Base-by-base conservation (phyloP, 73 alveolate genomes). In the Paramecium primaurelia region DNA sequence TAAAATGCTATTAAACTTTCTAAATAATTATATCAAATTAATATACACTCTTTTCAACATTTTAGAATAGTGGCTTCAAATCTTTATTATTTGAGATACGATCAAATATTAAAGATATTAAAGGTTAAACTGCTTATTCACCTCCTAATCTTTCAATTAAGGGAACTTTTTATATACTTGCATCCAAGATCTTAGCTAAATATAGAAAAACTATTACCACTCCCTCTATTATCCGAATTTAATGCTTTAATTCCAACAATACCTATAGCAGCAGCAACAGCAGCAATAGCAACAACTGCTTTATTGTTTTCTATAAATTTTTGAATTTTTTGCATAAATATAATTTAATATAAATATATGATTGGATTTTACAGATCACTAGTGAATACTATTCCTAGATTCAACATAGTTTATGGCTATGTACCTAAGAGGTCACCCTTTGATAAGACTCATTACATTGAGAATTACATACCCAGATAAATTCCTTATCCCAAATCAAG, bases 381-480 rank as follows among this genome's bases (percentile, higher is more conserved):
- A 2, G 28, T 64, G 28, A 32, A 28, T 9, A 28, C 42, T 25
- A 64, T 64, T 32, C 84, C 84, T 32, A 73, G 37, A 73, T 73
- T 73, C 59, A 37, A 73, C 60, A 73, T 73, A 37, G 87, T 73
- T 6, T 73, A 73, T 73, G 91, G 91, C 12, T 80, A 80, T 47
- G 71, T 44, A 26, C 71, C 71, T 1, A 42, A 80, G 14, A 40
- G 91, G 7, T 80, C 91, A 4, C 91, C 91, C 7, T 80, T 80
- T 47, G 91, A 80, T 45, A 80, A 80, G 16, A 80, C 91, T 40
- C 44, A 40, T 26, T 80, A 80, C n/a, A 80, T 80, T 25, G 91
- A 80, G n/a, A 80, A 80, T 80, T 80, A 80, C 30, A 36, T 80
- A 26, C 91, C 91, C 1, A 80, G 91, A 80, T 22, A 20, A 45